phyloP scores from a whole-genome alignment of 1,284 basidiomycete species.

The Puccinia polysora region DNA sequence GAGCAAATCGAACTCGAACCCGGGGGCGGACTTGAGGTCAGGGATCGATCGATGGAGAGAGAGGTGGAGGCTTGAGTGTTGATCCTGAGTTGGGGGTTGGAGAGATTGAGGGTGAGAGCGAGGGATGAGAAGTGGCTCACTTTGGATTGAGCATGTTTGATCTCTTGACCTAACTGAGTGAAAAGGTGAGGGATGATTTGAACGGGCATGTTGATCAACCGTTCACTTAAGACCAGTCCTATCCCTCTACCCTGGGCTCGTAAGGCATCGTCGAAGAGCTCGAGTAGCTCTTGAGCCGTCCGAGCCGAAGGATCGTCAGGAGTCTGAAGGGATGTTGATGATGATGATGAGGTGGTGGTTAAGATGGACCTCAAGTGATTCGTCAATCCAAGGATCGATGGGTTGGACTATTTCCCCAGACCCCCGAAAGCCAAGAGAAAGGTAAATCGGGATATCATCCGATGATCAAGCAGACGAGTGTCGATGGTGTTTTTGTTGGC shows the following conservation, averaged over 20 bases:
- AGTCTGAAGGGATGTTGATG: constrained; percentile 11
- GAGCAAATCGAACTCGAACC: constrained; percentile 24
- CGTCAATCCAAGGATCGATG: constrained; percentile 26
- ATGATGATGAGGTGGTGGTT: neutral
- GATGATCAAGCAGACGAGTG: too few relatives aligned
- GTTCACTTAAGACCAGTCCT: constrained; percentile 30
- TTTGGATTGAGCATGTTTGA: constrained; percentile 41
- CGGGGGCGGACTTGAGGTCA: constrained; percentile 27
- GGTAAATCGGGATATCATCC: too few relatives aligned
- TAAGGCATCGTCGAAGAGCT: neutral
- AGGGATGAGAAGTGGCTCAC: too few relatives aligned
- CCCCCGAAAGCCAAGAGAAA: too few relatives aligned
- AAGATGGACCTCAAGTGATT: constrained; percentile 28
- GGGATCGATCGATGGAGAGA: too few relatives aligned
- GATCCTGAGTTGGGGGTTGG: too few relatives aligned
- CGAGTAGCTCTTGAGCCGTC: constrained; percentile 19
- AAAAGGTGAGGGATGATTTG: constrained; percentile 39
- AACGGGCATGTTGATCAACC: constrained; percentile 37
- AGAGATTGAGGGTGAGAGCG: too few relatives aligned
- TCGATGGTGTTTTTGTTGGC: neutral
- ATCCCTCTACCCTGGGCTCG: constrained; percentile 24
- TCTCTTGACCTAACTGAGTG: constrained; percentile 29
- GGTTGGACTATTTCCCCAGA: too few relatives aligned
- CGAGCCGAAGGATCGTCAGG: too few relatives aligned
- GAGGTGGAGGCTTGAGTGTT: too few relatives aligned